Percentiles rank a stretch among this genome's conserved stretches.
Evolutionary conservation across 2,329 filamentous ascomycete genomes (phyloP).

Genomic region (Calonectria montana): DNA sequence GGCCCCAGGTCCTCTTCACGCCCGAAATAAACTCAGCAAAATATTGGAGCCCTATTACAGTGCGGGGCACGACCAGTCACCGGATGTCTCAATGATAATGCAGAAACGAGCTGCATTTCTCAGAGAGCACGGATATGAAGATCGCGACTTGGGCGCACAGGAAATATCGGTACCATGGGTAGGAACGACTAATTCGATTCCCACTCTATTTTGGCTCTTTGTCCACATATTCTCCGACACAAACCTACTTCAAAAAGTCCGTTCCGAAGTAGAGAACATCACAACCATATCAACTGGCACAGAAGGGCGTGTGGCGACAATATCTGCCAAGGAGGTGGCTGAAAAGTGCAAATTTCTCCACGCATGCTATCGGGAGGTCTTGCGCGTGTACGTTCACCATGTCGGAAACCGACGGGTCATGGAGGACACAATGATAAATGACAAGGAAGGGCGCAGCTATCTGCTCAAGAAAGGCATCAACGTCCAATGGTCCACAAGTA

Average conservation of each 20-base stretch:
- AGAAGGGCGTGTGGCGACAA: neutral
- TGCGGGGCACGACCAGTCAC: neutral
- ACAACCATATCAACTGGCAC: neutral
- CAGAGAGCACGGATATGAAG: neutral
- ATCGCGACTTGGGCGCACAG: neutral
- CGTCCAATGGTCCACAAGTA: conserved; percentile 10
- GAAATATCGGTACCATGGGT: conserved; percentile 21
- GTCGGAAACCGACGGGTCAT: conserved; percentile 10
- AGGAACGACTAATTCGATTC: conserved; percentile 21
- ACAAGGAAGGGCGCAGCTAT: conserved; percentile 10
- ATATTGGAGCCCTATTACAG: neutral
- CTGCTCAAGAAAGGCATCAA: conserved; percentile 21
- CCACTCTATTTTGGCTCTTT: conserved; percentile 24
- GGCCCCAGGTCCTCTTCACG: neutral
- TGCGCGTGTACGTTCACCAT: conserved; percentile 4
- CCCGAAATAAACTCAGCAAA: neutral
- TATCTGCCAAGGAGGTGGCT: neutral
- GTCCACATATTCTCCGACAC: conserved; percentile 8
- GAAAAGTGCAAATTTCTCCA: conserved; percentile 10
- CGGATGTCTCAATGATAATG: conserved; percentile 12
- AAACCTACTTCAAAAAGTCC: neutral
- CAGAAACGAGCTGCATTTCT: neutral
- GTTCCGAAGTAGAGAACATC: conserved; percentile 8
- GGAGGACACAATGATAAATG: conserved; percentile 13
- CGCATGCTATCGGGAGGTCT: conserved; percentile 13